Evolutionary conservation across 2,329 filamentous ascomycete genomes (phyloP), one percentile per base, ranked within the genome.

Genomic region (Penicillium freii): DNA sequence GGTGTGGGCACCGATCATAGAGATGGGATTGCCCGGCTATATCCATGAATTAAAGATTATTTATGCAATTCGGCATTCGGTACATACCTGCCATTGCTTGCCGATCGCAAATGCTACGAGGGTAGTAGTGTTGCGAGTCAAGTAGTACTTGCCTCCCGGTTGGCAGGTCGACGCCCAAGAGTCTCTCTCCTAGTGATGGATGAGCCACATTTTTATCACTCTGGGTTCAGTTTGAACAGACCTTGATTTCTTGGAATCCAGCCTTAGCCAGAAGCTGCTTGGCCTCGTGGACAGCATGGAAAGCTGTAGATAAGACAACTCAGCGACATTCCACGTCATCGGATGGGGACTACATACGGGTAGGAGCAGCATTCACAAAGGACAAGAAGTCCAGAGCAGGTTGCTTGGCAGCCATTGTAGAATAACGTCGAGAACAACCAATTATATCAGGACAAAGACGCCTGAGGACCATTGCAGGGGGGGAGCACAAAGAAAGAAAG

Each of bases 1-100:
- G 58, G 94, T 97, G 77, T 99, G 93, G 39, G 94, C 92, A 66
- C 93, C 94, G 60, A 99, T 86, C 85, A 97, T 96, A 73, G 90
- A 79, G 61, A 97, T 87, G 9, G 92, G 88, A 74, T 96, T 96
- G 44, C 93, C 93, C 2, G 93, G 87, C 77, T 79, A 62, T 48
- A 29, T 33, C 23, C n/a, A 56, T 29, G 40, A 57, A 31, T 42
- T 5, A 11, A 21, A 25, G 5, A 19, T 27, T 8, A 17, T 27
- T 15, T 4, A 21, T n/a, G 1, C 11, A 23, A 6, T 36, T 33
- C 21, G 1, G 7, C 7, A 15, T 36, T 38, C 19, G 7, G 43
- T 54, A 57, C 66, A 58, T 67, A 79, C 78, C 72, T 88, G 88
- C 93, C 93, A 99, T 79, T 90, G 88, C 69, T 86, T 85, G 70